These are phyloP conservation scores for Exophiala xenobiotica DNA, from an alignment of 2,329 filamentous ascomycete species.

Conservation along the genomic window DNA sequence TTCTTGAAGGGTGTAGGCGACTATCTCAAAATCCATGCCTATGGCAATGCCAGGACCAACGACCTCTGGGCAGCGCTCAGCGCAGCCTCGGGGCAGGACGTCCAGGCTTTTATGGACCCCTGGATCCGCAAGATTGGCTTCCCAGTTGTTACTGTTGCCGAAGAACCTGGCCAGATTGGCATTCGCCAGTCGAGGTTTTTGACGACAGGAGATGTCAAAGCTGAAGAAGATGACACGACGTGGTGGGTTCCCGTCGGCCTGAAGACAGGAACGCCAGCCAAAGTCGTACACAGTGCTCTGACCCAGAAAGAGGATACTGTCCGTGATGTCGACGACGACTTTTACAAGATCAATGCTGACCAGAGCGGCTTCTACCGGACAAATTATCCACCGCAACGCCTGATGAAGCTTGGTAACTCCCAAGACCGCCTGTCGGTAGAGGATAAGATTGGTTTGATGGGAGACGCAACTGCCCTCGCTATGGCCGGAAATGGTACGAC, in stretches of 20 bases:
- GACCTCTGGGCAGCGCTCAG: slow-evolving; percentile 88
- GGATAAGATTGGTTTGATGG: slow-evolving; percentile 90
- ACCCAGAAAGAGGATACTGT: slow-evolving; percentile 76
- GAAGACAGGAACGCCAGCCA: slow-evolving; percentile 68
- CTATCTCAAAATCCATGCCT: slow-evolving; percentile 85
- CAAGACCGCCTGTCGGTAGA: slow-evolving; percentile 74
- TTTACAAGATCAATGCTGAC: slow-evolving; percentile 92
- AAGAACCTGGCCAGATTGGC: slow-evolving; percentile 77
- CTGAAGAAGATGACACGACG: slow-evolving; percentile 83
- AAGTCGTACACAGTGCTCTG: slow-evolving; percentile 65
- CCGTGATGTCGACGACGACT: slow-evolving; percentile 64
- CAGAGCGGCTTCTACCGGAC: slow-evolving; percentile 89
- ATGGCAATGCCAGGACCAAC: slow-evolving; percentile 82
- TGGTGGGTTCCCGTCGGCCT: slow-evolving; percentile 96
- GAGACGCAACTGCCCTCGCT: slow-evolving; percentile 84
- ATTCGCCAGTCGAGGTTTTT: slow-evolving; percentile 87
- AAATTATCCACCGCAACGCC: slow-evolving; percentile 82
- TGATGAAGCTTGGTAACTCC: slow-evolving; percentile 75
- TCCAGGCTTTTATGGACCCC: slow-evolving; percentile 82
- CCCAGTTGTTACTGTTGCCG: slow-evolving; percentile 81
- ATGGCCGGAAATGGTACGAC: slow-evolving; percentile 83
- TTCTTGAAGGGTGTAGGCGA: slow-evolving; percentile 88
- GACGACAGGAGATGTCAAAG: slow-evolving; percentile 83
- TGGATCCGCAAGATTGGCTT: slow-evolving; percentile 98
- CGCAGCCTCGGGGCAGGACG: slow-evolving; percentile 82